Evolutionary conservation across 1,284 basidiomycete genomes (phyloP), one percentile per base, ranked within the genome.

Genomic region (Vanrija sp.): DNA sequence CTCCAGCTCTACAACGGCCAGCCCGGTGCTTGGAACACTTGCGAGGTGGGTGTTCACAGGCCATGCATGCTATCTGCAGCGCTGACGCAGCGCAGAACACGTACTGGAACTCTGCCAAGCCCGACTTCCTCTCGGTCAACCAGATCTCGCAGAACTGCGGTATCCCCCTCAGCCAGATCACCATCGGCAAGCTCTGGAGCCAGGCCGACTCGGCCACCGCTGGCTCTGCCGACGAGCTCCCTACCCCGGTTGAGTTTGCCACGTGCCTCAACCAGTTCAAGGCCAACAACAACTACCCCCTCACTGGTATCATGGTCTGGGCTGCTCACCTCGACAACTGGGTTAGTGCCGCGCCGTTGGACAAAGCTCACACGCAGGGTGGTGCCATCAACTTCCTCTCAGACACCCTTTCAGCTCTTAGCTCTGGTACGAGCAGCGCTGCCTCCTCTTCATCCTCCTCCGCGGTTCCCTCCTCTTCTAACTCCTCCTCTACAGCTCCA

Each of bases 1-100:
- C 53, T 77, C 42, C 77, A 78, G 62, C 75, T 75, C 64, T 78
- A 77, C 63, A 77, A 76, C 54, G 56, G 56, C 41, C 23, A 37
- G 42, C 31, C 35, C 19, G 41, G 36, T 47, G 51, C 56, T 19
- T 59, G 57, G 57, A 48, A 59, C 53, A 59, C 54, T 16, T 59
- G 57, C 54, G 51, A 55, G 46, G 54, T 56, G 10, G 4, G 53
- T 49, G 9, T 31, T 2, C 4, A 14, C 12, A 0, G 6, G 14
- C n/a, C 4, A 15, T n/a, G 22, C 44, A 6, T 25, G 5, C 23
- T 5, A 16, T 12, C 24, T 25, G 18, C 16, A 4, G 23, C 15
- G 8, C 7, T 16, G 23, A 10, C 42, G 16, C 23, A 14, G 15
- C 42, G 8, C 15, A 49, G 39, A 19, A 54, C 52, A 51, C 49